Conservation (phyloP, 1,284 basidiomycete genomes). For the Austroboletus novae-zelandiae region DNA sequence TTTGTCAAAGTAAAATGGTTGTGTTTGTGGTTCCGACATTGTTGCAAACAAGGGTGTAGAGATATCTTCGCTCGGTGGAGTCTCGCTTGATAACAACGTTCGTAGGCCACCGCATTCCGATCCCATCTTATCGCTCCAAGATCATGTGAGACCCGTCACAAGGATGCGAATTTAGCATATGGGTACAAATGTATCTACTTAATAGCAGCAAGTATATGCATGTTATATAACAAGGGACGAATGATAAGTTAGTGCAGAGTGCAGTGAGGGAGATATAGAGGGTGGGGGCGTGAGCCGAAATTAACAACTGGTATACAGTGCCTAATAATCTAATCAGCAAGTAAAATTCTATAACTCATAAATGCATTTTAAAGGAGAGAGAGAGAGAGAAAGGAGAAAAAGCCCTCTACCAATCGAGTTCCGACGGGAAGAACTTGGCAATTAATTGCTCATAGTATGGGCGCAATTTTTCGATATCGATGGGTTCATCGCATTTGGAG, state of each 20-base stretch:
- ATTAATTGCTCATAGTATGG: slow-evolving; percentile 85
- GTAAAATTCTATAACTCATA: slow-evolving; percentile 11
- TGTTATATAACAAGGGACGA: slow-evolving; percentile 2
- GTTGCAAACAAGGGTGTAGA: slow-evolving; percentile 4
- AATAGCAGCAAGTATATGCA: background rate
- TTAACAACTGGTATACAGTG: slow-evolving; percentile 5
- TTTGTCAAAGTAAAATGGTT: slow-evolving; percentile 53
- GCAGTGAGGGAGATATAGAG: background rate
- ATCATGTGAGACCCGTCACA: background rate
- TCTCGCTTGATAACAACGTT: slow-evolving; percentile 8
- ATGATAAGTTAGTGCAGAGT: slow-evolving; percentile 17
- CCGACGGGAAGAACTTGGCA: slow-evolving; percentile 79
- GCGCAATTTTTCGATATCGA: slow-evolving; percentile 60
- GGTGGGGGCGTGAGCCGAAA: background rate
- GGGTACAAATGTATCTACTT: slow-evolving; percentile 5
- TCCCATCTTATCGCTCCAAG: slow-evolving; percentile 18
- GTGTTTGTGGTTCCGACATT: slow-evolving; percentile 13
- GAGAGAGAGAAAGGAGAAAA: background rate
- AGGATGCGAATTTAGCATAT: background rate
- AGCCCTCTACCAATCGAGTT: slow-evolving; percentile 66
- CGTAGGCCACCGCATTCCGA: slow-evolving; percentile 10
- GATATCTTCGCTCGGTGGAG: background rate
- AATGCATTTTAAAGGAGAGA: background rate
- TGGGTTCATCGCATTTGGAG: slow-evolving; percentile 79
- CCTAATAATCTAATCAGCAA: slow-evolving; percentile 3